Conservation (phyloP, 257 asterid species). For the Solanum virginianum region DNA sequence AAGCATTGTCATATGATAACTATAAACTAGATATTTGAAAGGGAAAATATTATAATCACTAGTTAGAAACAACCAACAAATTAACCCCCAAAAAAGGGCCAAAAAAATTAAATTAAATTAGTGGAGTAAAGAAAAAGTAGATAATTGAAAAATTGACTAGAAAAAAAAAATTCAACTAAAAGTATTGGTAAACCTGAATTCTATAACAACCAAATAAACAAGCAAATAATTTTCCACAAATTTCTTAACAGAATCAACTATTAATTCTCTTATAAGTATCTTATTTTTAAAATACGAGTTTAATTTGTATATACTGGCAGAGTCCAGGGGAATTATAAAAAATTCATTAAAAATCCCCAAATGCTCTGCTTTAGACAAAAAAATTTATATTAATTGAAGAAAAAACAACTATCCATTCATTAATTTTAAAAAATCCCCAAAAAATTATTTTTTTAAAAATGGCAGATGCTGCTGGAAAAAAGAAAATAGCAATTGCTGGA, state of each 20-base stretch:
- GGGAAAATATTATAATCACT: not conserved
- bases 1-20: no score
- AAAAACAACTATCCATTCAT: not conserved
- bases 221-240: not conserved
- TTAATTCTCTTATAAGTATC: not conserved
- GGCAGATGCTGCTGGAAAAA: not conserved
- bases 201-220: not conserved
- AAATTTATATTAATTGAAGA: not conserved
- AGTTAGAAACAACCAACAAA: not conserved
- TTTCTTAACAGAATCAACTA: not conserved
- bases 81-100: no score
- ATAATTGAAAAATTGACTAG: not conserved
- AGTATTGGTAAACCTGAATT: not conserved
- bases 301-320: not conserved
- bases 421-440: not conserved
- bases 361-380: not conserved
- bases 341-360: not conserved
- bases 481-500: slow-evolving; percentile 3
- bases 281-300: not conserved
- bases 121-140: not conserved
- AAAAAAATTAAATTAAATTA: no score
- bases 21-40: no score
- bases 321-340: not conserved
- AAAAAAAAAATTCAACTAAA: not conserved
- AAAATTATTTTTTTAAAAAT: not conserved